Evolutionary conservation across 1,139 yeast genomes (phyloP).

Genomic region (Candida sp.): DNA sequence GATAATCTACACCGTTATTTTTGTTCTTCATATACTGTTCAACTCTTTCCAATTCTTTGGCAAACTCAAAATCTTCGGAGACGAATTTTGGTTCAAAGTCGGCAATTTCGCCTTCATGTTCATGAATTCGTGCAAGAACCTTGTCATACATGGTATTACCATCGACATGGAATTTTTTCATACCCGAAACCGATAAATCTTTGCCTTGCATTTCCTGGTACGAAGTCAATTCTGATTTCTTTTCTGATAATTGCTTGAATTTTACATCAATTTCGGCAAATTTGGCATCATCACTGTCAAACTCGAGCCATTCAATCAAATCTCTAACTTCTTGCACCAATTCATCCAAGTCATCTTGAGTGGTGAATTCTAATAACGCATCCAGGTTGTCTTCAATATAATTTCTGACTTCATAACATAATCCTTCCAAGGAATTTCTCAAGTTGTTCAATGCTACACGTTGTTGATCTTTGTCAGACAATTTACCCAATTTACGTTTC

Average conservation of each 20-base stretch:
- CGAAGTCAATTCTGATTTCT: constrained; percentile 18
- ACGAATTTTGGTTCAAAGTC: constrained; percentile 39
- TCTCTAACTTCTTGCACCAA: constrained; percentile 35
- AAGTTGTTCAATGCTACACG: constrained; percentile 45
- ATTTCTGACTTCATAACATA: constrained; percentile 55
- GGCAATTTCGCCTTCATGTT: constrained; percentile 42
- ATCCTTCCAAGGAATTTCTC: constrained; percentile 55
- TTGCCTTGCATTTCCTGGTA: constrained; percentile 22
- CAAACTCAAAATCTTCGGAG: constrained; percentile 44
- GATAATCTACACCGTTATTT: constrained; percentile 33
- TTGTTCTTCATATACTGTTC: constrained; percentile 19
- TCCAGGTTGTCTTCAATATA: constrained; percentile 48
- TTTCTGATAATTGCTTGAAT: constrained; percentile 15
- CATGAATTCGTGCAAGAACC: constrained; percentile 43
- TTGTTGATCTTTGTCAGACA: constrained; percentile 43
- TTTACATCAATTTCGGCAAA: constrained; percentile 35
- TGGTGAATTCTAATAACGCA: constrained; percentile 28
- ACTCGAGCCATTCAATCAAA: constrained; percentile 76
- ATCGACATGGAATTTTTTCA: constrained; percentile 38
- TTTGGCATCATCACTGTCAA: constrained; percentile 58
- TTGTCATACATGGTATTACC: constrained; percentile 36
- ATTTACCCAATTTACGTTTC: constrained; percentile 23
- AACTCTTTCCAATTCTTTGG: constrained; percentile 43
- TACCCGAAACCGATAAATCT: constrained; percentile 31
- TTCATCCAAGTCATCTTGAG: constrained; percentile 27